Conservation (phyloP, 2,329 filamentous ascomycete genomes). For the Pyrenochaeta sp. region DNA sequence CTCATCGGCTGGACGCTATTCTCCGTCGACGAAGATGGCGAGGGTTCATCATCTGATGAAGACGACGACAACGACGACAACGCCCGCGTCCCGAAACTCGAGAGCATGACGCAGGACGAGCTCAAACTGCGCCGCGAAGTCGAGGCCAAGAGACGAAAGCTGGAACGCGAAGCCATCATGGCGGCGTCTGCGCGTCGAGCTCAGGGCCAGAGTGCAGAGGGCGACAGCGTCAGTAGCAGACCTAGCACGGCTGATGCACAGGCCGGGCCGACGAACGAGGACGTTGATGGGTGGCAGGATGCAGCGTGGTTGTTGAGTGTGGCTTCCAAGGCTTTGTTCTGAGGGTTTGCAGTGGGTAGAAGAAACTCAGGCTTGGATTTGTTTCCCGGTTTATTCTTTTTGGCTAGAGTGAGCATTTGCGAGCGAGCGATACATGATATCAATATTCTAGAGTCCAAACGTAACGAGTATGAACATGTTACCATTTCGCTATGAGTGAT, state of each 20-base stretch:
- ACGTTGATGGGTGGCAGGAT: constrained; percentile 63
- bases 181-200: constrained; percentile 45
- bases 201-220: constrained; percentile 44
- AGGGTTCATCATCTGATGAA: constrained; percentile 37
- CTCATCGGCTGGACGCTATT: constrained; percentile 66
- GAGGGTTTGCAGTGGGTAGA: no score
- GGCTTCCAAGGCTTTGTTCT: constrained; percentile 56
- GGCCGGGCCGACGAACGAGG: constrained; percentile 29
- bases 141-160: constrained; percentile 46
- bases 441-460: no score
- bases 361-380: no score
- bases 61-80: constrained; percentile 40
- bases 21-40: constrained; percentile 59
- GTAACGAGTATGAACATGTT: no score
- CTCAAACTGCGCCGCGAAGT: constrained; percentile 45
- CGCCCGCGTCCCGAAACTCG: constrained; percentile 13
- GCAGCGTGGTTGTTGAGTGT: constrained; percentile 65
- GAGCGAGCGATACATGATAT: no score
- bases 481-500: no score
- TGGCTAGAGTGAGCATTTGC: no score
- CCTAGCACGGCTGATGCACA: constrained; percentile 18
- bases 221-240: constrained; percentile 19
- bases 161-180: constrained; percentile 45
- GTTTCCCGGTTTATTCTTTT: no score
- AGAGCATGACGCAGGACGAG: constrained; percentile 48